phyloP scores from a whole-genome alignment of 805 yeast species.

The Metschnikowia amazonensis region DNA sequence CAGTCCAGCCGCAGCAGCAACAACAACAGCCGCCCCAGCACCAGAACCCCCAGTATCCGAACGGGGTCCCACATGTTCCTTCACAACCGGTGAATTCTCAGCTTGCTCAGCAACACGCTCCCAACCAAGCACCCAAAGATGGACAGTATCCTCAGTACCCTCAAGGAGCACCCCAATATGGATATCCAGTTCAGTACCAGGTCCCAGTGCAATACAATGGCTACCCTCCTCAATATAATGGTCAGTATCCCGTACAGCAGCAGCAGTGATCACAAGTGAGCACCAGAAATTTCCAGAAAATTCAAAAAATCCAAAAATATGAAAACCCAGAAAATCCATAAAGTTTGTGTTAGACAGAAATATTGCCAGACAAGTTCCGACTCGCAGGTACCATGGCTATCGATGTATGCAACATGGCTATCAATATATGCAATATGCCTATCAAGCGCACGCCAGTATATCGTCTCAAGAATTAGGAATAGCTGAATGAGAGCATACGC shows the following conservation, averaged over 20 bases:
- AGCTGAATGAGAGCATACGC: neutral
- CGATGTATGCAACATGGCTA: neutral
- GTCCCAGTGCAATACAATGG: conserved; percentile 26
- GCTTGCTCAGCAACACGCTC: conserved; percentile 6
- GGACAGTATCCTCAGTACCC: conserved; percentile 16
- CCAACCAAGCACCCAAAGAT: conserved; percentile 8
- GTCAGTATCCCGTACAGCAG: conserved; percentile 22
- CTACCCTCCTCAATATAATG: conserved; percentile 24
- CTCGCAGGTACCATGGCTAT: neutral
- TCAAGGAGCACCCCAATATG: conserved; percentile 16
- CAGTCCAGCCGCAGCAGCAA: neutral
- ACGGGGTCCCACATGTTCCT: conserved; percentile 11
- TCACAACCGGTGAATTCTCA: conserved; percentile 6
- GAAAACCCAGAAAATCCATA: neutral
- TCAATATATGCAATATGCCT: neutral
- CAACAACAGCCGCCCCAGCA: neutral
- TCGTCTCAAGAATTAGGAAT: too few relatives aligned
- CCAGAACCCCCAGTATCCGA: conserved; percentile 2
- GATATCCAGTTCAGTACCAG: conserved; percentile 20
- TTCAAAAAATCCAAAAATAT: conserved; percentile 6
- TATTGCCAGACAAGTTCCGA: neutral
- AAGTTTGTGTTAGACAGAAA: neutral
- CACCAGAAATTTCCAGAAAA: conserved; percentile 5
- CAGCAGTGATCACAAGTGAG: conserved; percentile 12
- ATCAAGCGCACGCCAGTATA: too few relatives aligned